Conservation (phyloP, 2,329 filamentous ascomycete genomes). For the Colletotrichum scovillei region DNA sequence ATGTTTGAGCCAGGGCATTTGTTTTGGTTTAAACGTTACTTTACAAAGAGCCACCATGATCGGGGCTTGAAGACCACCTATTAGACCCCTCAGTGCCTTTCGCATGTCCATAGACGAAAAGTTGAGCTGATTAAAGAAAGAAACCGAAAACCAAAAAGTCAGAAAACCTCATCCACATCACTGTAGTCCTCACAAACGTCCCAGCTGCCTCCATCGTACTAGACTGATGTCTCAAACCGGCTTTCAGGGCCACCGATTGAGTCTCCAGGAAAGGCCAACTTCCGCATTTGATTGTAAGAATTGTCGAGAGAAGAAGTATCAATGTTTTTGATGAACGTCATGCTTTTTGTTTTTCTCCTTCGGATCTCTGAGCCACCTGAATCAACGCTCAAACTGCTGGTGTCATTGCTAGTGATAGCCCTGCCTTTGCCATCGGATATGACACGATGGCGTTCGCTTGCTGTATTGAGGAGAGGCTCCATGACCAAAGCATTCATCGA, state of each 20-base stretch:
- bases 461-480: background rate
- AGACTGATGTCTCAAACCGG: background rate
- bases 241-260: too few species aligned
- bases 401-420: background rate
- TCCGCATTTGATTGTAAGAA: background rate
- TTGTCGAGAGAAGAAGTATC: background rate
- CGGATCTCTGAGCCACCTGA: background rate
- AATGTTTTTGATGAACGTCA: background rate
- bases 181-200: background rate
- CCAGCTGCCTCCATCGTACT: background rate
- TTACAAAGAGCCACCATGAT: background rate
- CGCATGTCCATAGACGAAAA: background rate
- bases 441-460: background rate
- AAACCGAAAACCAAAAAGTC: background rate
- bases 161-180: background rate
- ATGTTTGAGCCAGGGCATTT: background rate
- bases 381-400: background rate
- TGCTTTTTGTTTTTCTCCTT: conserved; percentile 1
- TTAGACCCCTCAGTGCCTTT: background rate
- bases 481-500: background rate
- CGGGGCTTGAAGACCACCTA: background rate
- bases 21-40: background rate
- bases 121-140: background rate
- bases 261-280: background rate
- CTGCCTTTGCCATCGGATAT: background rate